phyloP scores from a whole-genome alignment of 345 rosid genomes.

The Salix viminalis region DNA sequence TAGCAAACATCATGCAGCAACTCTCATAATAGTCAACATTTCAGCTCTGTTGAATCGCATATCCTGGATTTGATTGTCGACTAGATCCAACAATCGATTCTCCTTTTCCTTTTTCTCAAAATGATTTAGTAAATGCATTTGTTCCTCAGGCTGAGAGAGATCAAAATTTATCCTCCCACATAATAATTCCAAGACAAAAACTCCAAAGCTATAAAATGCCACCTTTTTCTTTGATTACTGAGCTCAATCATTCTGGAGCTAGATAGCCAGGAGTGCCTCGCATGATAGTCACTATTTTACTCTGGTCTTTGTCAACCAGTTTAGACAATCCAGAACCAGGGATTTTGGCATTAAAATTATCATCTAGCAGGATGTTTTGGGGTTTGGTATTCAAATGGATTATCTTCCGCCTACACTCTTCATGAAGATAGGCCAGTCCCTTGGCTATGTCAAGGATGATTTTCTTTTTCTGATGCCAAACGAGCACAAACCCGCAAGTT shows the following conservation, averaged over 20 bases:
- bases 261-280: conserved; percentile 23
- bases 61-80: conserved; percentile 8
- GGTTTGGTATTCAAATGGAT: conserved; percentile 18
- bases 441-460: conserved; percentile 4
- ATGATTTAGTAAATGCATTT: background rate
- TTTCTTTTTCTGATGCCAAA: conserved; percentile 8
- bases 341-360: conserved; percentile 15
- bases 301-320: conserved; percentile 8
- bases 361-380: conserved; percentile 10
- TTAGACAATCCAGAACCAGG: conserved; percentile 23
- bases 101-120: no score
- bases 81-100: conserved; percentile 11
- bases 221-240: conserved; percentile 53
- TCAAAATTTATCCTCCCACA: conserved; percentile 69
- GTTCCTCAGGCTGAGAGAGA: conserved; percentile 38
- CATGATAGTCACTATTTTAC: conserved; percentile 20
- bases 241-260: conserved; percentile 12
- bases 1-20: no score
- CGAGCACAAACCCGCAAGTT: background rate
- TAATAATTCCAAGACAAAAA: conserved; percentile 65
- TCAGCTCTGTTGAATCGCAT: no score
- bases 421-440: conserved; percentile 23
- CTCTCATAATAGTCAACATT: conserved; percentile 21
- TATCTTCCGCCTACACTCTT: conserved; percentile 16
- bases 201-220: conserved; percentile 67